Evolutionary conservation across 2,329 filamentous ascomycete genomes (phyloP), one percentile per base, ranked within the genome.

Genomic region (Colletotrichum sublineola): DNA sequence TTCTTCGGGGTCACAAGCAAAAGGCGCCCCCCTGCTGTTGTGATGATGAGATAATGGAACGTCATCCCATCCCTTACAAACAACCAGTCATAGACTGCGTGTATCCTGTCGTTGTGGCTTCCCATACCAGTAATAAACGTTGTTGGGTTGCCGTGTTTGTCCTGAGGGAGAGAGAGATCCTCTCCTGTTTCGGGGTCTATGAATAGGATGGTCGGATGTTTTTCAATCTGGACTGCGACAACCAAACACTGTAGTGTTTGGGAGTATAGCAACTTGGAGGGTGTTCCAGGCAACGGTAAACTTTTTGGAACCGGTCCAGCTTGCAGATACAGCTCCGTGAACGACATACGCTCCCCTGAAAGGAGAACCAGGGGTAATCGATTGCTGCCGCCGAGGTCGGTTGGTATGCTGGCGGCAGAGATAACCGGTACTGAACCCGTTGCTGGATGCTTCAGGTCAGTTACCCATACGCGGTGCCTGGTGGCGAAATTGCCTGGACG

Each of bases 41-140:
- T 85, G 14, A 93, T 86, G 18, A 94, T 84, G 42, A 94, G 83
- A 77, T 90, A 92, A 1, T 88, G 85, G 79, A 91, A 92, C 0
- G 81, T 85, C 67, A 87, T 88, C n/a, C 84, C 84, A 48, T 88
- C 85, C 67, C 88, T 88, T 42, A 83, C 81, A 73, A 88, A 90
- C 6, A 84, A 79, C 93, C 93, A 95, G 73, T 93, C 90, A 1
- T 87, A 80, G 9, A 95, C 79, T 1, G 88, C 85, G 55, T 89
- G 84, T 1, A 95, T 87, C 50, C 85, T 85, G 74, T 93, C 90
- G 0, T 87, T 87, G 0, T 80, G 74, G 56, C 88, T 85, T 1
- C 88, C 88, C 20, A 94, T 82, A 4, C 87, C 87, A 20, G 84
- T 85, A 40, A 91, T 87, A 68, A 86, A 88, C 1, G 86, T 81